Percentiles rank a stretch among this genome's conserved stretches.
Conservation (phyloP, 768 basidiomycete species). For the Mycena latifolia region DNA sequence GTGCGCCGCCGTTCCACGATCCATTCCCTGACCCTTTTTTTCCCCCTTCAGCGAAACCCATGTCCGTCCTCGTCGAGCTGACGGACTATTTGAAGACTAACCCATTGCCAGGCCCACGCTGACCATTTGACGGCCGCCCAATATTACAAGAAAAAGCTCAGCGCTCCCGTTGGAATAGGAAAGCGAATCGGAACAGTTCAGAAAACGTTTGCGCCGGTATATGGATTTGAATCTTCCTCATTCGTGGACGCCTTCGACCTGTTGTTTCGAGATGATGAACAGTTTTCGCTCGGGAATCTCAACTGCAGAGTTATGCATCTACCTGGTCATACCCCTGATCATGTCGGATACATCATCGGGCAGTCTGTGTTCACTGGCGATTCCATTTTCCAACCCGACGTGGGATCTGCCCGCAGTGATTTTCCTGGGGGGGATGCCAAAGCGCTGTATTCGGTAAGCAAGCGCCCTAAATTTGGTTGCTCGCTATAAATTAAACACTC, state of each 20-base stretch:
- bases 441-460: conserved; percentile 45
- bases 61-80: conserved; percentile 13
- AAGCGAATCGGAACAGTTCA: conserved; percentile 49
- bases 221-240: conserved; percentile 42
- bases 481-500: background rate
- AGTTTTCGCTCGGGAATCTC: conserved; percentile 46
- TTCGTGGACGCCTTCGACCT: conserved; percentile 47
- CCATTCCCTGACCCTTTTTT: background rate
- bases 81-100: no score
- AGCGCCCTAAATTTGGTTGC: background rate
- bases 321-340: conserved; percentile 54
- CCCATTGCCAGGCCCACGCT: conserved; percentile 42
- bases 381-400: conserved; percentile 55
- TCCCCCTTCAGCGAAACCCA: conserved; percentile 46
- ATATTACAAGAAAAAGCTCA: conserved; percentile 46
- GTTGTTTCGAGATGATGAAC: conserved; percentile 49
- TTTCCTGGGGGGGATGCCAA: conserved; percentile 54
- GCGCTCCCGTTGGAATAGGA: conserved; percentile 50
- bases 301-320: conserved; percentile 49
- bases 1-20: conserved; percentile 6
- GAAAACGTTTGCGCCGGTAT: conserved; percentile 47
- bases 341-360: conserved; percentile 51
- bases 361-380: conserved; percentile 53
- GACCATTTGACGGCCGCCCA: conserved; percentile 54
- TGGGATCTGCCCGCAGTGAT: conserved; percentile 53